phyloP scores from a whole-genome alignment of 2,329 filamentous ascomycete species.

The Botrytis pseudocinerea region DNA sequence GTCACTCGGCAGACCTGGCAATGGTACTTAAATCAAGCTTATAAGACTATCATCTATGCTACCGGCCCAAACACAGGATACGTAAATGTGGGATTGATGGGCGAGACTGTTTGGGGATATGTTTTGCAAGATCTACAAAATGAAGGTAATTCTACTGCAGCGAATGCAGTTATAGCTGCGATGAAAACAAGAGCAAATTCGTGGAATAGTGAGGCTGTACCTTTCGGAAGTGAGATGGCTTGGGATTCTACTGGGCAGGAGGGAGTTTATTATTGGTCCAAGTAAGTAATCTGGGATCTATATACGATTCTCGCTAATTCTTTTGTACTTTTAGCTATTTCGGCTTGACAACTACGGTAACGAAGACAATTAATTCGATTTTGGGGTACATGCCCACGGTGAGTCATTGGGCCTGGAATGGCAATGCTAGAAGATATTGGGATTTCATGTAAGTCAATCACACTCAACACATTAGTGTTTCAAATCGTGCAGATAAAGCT shows the following conservation, averaged over 20 bases:
- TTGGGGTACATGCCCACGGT: slow-evolving; percentile 58
- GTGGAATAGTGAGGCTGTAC: slow-evolving; percentile 54
- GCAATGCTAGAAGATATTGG: slow-evolving; percentile 53
- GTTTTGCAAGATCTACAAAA: slow-evolving; percentile 52
- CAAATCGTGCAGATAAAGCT: not conserved
- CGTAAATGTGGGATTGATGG: slow-evolving; percentile 55
- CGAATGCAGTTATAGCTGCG: slow-evolving; percentile 44
- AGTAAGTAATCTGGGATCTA: not conserved
- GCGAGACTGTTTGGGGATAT: slow-evolving; percentile 57
- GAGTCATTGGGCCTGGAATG: slow-evolving; percentile 63
- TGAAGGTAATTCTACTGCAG: slow-evolving; percentile 48
- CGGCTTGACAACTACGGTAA: slow-evolving; percentile 46
- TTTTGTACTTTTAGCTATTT: slow-evolving; percentile 45
- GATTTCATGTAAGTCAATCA: slow-evolving; percentile 45
- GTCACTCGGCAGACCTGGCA: slow-evolving; percentile 47
- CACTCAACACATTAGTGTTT: not conserved
- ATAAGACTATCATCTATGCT: slow-evolving; percentile 49
- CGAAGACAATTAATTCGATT: slow-evolving; percentile 57
- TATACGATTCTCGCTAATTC: not conserved
- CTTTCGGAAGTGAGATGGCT: slow-evolving; percentile 61
- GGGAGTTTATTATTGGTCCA: slow-evolving; percentile 60
- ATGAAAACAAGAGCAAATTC: slow-evolving; percentile 52
- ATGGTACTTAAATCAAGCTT: slow-evolving; percentile 58
- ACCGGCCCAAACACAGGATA: slow-evolving; percentile 47
- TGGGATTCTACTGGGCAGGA: slow-evolving; percentile 65